phyloP scores from a whole-genome alignment of 352 stramenopile species.

The Pseudoperonospora humuli region DNA sequence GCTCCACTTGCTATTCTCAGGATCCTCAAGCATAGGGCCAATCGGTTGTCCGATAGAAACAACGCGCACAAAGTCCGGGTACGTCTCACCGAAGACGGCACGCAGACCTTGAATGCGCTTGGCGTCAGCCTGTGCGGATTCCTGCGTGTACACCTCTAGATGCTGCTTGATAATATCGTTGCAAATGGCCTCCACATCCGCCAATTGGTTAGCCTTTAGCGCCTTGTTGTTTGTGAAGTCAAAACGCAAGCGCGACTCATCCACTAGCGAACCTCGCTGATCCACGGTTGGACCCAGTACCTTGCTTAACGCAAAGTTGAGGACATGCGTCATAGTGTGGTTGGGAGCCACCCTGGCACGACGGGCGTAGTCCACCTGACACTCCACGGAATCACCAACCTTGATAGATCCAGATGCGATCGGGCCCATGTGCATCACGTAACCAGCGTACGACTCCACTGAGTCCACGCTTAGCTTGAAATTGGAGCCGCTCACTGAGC shows the following conservation, averaged over 20 bases:
- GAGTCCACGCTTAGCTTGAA: conserved; percentile 80
- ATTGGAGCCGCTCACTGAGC: conserved; percentile 45
- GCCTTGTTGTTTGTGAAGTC: conserved; percentile 97
- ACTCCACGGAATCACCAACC: conserved; percentile 83
- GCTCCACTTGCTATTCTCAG: conserved; percentile 82
- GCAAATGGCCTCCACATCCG: conserved; percentile 80
- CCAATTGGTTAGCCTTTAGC: conserved; percentile 89
- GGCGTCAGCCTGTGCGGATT: conserved; percentile 91
- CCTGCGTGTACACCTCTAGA: conserved; percentile 88
- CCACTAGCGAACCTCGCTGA: conserved; percentile 96
- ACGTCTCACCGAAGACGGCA: conserved; percentile 98
- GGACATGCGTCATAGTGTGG: conserved; percentile 99
- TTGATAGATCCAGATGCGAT: conserved; percentile 58
- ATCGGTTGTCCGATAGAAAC: conserved; percentile 90
- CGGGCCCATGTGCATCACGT: conserved; percentile 92
- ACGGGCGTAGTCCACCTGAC: conserved; percentile 92
- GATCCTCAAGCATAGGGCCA: conserved; percentile 71
- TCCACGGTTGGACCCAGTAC: conserved; percentile 92
- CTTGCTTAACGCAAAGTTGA: conserved; percentile 96
- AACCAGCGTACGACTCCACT: conserved; percentile 94
- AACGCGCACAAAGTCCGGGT: conserved; percentile 97
- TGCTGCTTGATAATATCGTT: conserved; percentile 84
- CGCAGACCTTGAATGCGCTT: conserved; percentile 94
- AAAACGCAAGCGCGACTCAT: conserved; percentile 96
- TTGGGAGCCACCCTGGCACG: conserved; percentile 94